Conservation (phyloP, 345 rosid species). For the Eucalyptus pauciflora region DNA sequence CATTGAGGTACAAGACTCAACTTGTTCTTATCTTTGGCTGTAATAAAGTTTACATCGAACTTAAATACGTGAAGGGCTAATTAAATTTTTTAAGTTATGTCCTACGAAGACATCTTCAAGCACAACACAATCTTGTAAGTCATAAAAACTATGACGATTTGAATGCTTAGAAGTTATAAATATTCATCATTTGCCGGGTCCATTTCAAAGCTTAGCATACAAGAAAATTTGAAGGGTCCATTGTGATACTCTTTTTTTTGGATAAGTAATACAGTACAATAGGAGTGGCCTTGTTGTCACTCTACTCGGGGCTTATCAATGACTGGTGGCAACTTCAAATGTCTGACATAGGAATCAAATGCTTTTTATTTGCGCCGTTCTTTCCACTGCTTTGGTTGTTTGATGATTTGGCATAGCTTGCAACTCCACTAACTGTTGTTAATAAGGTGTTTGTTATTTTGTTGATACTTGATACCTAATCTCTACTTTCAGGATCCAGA, state of each 20-base stretch:
- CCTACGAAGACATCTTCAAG: neutral
- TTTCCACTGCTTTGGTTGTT: neutral
- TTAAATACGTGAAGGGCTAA: neutral
- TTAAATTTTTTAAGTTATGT: fast-evolving
- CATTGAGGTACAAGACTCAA: neutral
- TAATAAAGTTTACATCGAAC: neutral
- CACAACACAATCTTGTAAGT: neutral
- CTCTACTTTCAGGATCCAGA: slow-evolving; percentile 71
- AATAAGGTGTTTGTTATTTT: neutral
- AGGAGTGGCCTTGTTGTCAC: neutral
- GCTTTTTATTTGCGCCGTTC: neutral
- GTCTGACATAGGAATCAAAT: neutral
- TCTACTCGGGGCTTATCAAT: neutral
- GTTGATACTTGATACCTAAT: neutral
- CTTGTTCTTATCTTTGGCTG: neutral
- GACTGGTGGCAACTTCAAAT: neutral
- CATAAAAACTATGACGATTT: neutral
- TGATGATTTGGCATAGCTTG: neutral
- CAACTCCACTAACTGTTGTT: neutral
- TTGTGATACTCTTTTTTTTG: too few species aligned
- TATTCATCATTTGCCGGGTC: neutral
- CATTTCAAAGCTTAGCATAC: neutral
- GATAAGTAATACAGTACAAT: neutral
- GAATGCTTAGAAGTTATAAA: neutral
- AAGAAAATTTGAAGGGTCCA: neutral